Evolutionary conservation across 2,329 filamentous ascomycete genomes (phyloP).

Genomic region (Phaeosphaeria sp.): DNA sequence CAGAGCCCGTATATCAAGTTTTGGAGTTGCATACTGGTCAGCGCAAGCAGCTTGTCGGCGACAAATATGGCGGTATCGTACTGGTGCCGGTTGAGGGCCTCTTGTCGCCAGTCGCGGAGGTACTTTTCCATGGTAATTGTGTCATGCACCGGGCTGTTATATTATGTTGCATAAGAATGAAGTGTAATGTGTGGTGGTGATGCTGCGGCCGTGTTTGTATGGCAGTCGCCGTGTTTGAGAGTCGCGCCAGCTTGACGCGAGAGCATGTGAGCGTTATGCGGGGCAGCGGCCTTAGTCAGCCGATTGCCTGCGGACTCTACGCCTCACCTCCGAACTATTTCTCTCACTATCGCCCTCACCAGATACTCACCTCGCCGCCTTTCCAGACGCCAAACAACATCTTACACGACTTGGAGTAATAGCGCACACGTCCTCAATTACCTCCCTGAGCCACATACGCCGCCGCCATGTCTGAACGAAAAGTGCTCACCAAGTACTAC

Average conservation of each 20-base stretch:
- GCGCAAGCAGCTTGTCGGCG: conserved; percentile 92
- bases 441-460: background rate
- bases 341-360: conserved; percentile 3
- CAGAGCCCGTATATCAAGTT: background rate
- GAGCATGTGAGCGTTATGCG: conserved; percentile 24
- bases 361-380: background rate
- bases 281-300: conserved; percentile 26
- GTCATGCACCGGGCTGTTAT: conserved; percentile 8
- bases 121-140: conserved; percentile 81
- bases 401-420: background rate
- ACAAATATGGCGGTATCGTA: conserved; percentile 97
- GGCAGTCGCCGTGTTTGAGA: background rate
- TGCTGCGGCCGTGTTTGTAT: conserved; percentile 3
- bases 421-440: background rate
- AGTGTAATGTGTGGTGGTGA: background rate
- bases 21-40: conserved; percentile 75
- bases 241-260: conserved; percentile 26
- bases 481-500: conserved; percentile 74
- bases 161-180: conserved; percentile 5
- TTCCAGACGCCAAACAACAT: background rate
- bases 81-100: conserved; percentile 93
- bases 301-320: background rate
- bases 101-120: conserved; percentile 91
- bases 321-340: conserved; percentile 7
- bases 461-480: conserved; percentile 80